Evolutionary conservation across 108 stramenopile species (phyloP).

Genomic region (Cyclostephanos invisitatus): DNA sequence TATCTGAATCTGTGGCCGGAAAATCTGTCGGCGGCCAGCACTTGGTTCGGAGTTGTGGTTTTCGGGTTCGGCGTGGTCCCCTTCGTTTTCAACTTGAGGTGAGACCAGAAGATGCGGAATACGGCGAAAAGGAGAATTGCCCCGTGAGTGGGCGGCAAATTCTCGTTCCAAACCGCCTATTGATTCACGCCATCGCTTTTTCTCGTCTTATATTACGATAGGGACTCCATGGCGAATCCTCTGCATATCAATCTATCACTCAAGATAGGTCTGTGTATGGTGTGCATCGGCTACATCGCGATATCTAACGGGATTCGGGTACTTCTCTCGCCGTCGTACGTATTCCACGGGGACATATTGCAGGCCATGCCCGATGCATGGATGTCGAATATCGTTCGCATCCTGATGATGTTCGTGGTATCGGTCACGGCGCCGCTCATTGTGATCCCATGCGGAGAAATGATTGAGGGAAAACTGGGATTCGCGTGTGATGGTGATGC

Average conservation of each 20-base stretch:
- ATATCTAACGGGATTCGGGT: slow-evolving; percentile 58
- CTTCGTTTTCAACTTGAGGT: slow-evolving; percentile 47
- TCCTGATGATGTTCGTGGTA: slow-evolving; percentile 69
- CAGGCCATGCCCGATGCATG: slow-evolving; percentile 58
- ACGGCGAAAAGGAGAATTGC: no score
- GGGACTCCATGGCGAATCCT: slow-evolving; percentile 77
- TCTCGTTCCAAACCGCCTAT: neutral
- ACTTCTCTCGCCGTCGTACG: slow-evolving; percentile 49
- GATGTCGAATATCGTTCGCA: slow-evolving; percentile 51
- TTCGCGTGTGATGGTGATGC: neutral
- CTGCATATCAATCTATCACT: slow-evolving; percentile 38
- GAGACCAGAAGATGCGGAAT: neutral
- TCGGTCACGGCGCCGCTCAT: slow-evolving; percentile 70
- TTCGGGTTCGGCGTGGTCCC: slow-evolving; percentile 64
- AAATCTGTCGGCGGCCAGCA: slow-evolving; percentile 52
- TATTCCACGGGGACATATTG: slow-evolving; percentile 74
- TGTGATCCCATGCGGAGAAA: slow-evolving; percentile 74
- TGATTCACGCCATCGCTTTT: neutral
- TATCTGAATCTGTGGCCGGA: slow-evolving; percentile 39
- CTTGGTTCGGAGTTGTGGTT: slow-evolving; percentile 77
- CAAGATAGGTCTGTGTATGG: slow-evolving; percentile 54
- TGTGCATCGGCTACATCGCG: slow-evolving; percentile 54
- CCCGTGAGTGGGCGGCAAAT: no score
- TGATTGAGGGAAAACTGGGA: slow-evolving; percentile 74
- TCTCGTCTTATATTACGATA: neutral